Evolutionary conservation across 805 yeast genomes (phyloP), one percentile per base, ranked within the genome.

Genomic region (Yarrowia bubula): DNA sequence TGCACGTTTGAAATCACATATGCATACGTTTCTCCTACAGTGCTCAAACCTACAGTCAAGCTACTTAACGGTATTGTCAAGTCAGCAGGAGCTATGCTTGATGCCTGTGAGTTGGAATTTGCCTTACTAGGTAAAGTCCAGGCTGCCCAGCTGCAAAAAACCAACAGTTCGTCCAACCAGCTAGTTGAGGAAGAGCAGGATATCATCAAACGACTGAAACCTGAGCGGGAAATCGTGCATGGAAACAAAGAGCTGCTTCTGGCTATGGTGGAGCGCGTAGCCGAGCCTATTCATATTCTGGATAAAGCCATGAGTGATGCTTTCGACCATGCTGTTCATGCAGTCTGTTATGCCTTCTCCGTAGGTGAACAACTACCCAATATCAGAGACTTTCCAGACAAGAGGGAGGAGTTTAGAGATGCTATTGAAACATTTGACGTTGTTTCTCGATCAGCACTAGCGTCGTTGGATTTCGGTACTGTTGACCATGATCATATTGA

Each of bases 1-100:
- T 80, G 84, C 67, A 71, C 77, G 2, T 83, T 80, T 67, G 86
- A 83, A 68, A 73, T 81, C 1, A 79, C 85, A 0, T 82, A 79
- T 67, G 79, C 85, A 0, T 79, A 75, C 64, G 70, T 80, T 17
- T 77, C 84, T 0, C 85, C 86, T 28, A 70, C 71, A 8, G 78
- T 77, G 47, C 67, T 81, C 35, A 75, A 76, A 47, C 73, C 76
- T 4, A 67, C 77, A 1, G 73, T 80, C 17, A 72, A 75, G 10
- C 69, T 71, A 14, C 69, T 81, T 17, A 73, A 73, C 33, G 69
- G 74, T 1, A 71, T 79, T 9, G 67, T 75, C 4, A 74, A 75
- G 41, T 75, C 74, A 50, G 69, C 77, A 0, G 77, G 75, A 69
- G 84, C 83, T 2, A 66, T 82, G 31, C 74, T 81, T 6, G 82